Conservation (phyloP, 2,329 filamentous ascomycete species). For the Ophiostoma sp. region DNA sequence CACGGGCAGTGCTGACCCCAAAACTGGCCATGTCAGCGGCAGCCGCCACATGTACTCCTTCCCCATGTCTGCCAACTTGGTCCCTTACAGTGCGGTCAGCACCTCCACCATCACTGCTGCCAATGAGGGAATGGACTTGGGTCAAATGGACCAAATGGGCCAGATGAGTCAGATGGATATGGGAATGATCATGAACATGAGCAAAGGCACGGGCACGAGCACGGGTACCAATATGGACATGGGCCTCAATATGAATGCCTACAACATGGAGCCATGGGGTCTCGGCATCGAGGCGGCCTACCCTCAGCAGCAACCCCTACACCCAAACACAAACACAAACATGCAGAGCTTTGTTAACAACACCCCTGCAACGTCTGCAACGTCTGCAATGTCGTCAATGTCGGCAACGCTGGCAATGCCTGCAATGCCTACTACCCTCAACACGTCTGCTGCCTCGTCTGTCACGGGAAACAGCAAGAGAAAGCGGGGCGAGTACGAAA, state of each 20-base stretch:
- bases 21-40: not conserved
- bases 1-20: not conserved
- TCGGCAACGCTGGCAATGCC: no score
- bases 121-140: not conserved
- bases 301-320: not conserved
- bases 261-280: slow-evolving; percentile 6
- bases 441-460: not conserved
- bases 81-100: not conserved
- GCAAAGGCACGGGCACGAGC: not conserved
- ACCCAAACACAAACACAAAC: not conserved
- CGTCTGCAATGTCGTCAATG: no score
- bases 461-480: not conserved
- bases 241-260: not conserved
- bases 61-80: not conserved
- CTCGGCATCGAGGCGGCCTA: not conserved
- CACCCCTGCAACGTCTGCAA: not conserved
- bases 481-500: not conserved
- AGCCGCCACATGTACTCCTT: not conserved
- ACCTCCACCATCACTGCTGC: not conserved
- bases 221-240: not conserved
- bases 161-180: not conserved
- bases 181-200: not conserved
- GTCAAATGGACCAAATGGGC: not conserved
- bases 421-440: not conserved
- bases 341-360: not conserved